These are phyloP conservation scores for Globisporangium camurandrum DNA, from an alignment of 352 stramenopile species.

Conservation along the genomic window DNA sequence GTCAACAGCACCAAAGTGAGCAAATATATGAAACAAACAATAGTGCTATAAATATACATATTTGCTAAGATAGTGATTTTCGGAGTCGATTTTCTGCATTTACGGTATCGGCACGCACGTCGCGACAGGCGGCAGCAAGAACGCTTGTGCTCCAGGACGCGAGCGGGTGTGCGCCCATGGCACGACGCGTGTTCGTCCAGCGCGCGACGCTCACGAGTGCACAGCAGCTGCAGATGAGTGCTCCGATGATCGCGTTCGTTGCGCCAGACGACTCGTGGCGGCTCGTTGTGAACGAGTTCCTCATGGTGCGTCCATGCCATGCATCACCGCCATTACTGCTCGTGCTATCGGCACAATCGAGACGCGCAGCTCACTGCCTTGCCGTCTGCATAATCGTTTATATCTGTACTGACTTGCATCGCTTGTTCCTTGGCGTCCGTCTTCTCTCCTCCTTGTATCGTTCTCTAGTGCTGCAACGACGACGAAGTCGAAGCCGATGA, in stretches of 20 bases:
- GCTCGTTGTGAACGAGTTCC: conserved; percentile 66
- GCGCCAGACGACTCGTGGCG: conserved; percentile 51
- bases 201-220: conserved; percentile 22
- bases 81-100: too few relatives aligned
- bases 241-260: conserved; percentile 59
- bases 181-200: conserved; percentile 68
- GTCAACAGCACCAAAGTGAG: neutral
- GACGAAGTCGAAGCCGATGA: conserved; percentile 65
- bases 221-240: conserved; percentile 21
- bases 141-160: too few relatives aligned
- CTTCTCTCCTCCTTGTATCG: neutral
- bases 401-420: neutral
- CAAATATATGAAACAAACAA: neutral
- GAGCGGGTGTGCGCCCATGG: too few relatives aligned
- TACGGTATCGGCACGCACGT: too few relatives aligned
- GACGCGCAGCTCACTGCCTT: too few relatives aligned
- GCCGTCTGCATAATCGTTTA: neutral
- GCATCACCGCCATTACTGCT: neutral
- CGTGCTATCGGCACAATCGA: neutral
- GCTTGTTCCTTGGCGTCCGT: too few relatives aligned
- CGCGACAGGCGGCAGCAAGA: neutral
- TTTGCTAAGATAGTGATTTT: neutral
- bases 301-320: conserved; percentile 41
- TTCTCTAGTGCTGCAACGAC: conserved; percentile 54
- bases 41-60: neutral